Percentiles rank a stretch among this genome's conserved stretches.
Evolutionary conservation across 2,329 filamentous ascomycete species (phyloP).

Genomic region (Cladosporium sphaerospermum): DNA sequence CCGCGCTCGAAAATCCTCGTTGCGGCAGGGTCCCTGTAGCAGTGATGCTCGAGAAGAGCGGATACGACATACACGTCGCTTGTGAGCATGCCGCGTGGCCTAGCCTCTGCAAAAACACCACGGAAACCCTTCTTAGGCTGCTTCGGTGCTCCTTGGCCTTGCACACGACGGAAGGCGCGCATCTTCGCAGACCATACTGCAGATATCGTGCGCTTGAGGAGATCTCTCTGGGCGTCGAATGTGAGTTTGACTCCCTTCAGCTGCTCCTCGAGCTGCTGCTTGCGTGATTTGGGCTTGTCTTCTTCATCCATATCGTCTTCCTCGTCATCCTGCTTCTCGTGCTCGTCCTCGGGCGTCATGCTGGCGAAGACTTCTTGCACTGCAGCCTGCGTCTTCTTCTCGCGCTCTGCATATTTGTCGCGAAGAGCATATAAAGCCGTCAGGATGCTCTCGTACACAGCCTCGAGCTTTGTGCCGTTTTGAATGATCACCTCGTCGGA

Average conservation of each 20-base stretch:
- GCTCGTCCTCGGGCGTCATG: conserved; percentile 36
- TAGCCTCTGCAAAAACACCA: conserved; percentile 82
- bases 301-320: conserved; percentile 52
- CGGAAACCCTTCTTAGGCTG: conserved; percentile 65
- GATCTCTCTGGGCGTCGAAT: conserved; percentile 64
- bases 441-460: conserved; percentile 75
- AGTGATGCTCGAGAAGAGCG: conserved; percentile 87
- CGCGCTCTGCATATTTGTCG: conserved; percentile 61
- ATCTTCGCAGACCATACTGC: conserved; percentile 94
- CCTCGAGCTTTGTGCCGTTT: conserved; percentile 66
- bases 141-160: conserved; percentile 62
- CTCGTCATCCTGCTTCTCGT: conserved; percentile 37
- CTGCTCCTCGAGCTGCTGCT: conserved; percentile 48
- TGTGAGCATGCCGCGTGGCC: conserved; percentile 78
- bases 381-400: conserved; percentile 54
- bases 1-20: conserved; percentile 95
- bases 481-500: conserved; percentile 62
- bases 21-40: conserved; percentile 88
- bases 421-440: conserved; percentile 84
- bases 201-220: conserved; percentile 78
- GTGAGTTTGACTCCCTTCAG: conserved; percentile 56
- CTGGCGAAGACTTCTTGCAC: conserved; percentile 50
- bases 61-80: conserved; percentile 94
- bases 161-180: conserved; percentile 86
- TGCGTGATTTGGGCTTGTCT: conserved; percentile 41